Percentiles rank a stretch among this genome's conserved stretches.
Conservation (phyloP, 176 grass and related monocot genomes). For the Bothriochloa decipiens region DNA sequence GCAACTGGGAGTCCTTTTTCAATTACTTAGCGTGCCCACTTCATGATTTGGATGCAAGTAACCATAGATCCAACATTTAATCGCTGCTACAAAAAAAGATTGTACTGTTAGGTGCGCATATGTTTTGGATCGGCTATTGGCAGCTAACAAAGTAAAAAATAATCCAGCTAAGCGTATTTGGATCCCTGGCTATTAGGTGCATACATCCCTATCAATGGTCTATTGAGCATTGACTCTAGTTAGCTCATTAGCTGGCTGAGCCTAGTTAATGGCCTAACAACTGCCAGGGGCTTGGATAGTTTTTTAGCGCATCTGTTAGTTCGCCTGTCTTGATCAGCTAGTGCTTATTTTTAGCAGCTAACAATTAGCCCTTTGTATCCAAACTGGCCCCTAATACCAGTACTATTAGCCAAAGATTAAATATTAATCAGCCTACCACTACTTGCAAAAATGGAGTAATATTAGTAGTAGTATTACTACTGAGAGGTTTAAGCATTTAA, state of each 20-base stretch:
- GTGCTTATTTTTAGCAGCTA: neutral
- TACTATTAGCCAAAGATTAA: neutral
- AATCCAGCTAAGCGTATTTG: neutral
- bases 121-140: neutral
- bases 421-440: neutral
- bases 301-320: neutral
- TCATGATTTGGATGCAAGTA: neutral
- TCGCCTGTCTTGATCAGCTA: neutral
- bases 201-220: neutral
- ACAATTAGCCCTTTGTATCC: neutral
- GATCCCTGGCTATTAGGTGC: neutral
- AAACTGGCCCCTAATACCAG: neutral
- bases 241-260: neutral
- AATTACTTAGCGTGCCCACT: neutral
- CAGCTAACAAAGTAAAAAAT: neutral
- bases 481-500: neutral
- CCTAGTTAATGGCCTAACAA: neutral
- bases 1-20: neutral
- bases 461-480: neutral
- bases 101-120: neutral
- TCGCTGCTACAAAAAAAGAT: neutral
- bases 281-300: neutral
- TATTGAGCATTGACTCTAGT: neutral
- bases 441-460: neutral
- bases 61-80: neutral